Conservation (phyloP, 169 alveolate species). For the Babesia ovis region DNA sequence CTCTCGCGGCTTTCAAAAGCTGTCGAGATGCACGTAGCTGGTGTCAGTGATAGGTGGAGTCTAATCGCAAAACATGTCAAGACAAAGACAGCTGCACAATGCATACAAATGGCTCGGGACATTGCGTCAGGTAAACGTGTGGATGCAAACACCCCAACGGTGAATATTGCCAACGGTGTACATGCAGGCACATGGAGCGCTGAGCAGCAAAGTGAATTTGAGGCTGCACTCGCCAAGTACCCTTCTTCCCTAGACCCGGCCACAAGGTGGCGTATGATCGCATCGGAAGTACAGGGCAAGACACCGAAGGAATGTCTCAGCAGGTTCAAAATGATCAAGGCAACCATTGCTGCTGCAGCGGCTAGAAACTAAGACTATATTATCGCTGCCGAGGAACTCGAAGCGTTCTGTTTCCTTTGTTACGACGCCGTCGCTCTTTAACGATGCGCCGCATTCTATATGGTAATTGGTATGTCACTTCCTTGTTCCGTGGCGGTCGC, state of each 20-base stretch:
- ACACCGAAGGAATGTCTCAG: slow-evolving; percentile 72
- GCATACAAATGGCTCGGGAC: slow-evolving; percentile 86
- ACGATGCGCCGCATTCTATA: slow-evolving; percentile 70
- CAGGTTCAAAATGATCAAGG: slow-evolving; percentile 68
- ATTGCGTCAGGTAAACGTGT: slow-evolving; percentile 42
- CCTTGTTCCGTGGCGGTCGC: slow-evolving; percentile 68
- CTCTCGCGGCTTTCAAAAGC: slow-evolving; percentile 86
- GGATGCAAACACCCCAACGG: background rate
- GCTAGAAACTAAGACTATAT: slow-evolving; percentile 2
- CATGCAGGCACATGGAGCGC: slow-evolving; percentile 13
- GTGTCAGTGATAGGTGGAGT: slow-evolving; percentile 88
- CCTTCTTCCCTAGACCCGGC: slow-evolving; percentile 78
- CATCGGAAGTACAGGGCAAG: slow-evolving; percentile 77
- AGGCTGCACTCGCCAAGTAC: slow-evolving; percentile 76
- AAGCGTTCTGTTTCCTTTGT: slow-evolving; percentile 67
- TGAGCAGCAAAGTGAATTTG: slow-evolving; percentile 61
- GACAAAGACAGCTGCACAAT: slow-evolving; percentile 84
- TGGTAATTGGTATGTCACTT: slow-evolving; percentile 67
- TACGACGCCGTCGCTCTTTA: slow-evolving; percentile 69
- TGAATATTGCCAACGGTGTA: background rate
- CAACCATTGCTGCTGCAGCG: slow-evolving; percentile 31
- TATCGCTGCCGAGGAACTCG: slow-evolving; percentile 64
- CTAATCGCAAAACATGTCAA: slow-evolving; percentile 84
- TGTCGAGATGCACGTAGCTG: slow-evolving; percentile 88
- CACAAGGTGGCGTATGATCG: slow-evolving; percentile 81